Evolutionary conservation across 306 rosid species (phyloP).

Genomic region (Prunus dulcis): DNA sequence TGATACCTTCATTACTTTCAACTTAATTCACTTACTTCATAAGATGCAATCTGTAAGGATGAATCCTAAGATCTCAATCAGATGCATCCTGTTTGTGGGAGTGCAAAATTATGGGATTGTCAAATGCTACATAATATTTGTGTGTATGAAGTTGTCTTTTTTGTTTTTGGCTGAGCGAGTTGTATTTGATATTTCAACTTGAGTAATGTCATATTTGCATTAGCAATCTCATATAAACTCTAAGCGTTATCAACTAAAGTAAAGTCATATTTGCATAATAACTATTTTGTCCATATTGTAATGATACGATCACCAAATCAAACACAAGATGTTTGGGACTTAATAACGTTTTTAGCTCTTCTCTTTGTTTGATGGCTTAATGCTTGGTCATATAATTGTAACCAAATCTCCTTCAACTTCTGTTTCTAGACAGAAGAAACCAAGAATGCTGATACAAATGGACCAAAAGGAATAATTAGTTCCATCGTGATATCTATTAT

Average conservation of each 20-base stretch:
- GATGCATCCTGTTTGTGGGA: neutral
- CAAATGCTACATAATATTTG: neutral
- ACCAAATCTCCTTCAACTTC: slow-evolving; percentile 20
- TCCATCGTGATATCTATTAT: slow-evolving; percentile 83
- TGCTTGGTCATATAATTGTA: slow-evolving; percentile 23
- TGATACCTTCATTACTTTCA: slow-evolving; percentile 7
- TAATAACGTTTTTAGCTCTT: neutral
- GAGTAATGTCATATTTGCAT: neutral
- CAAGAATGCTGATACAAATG: slow-evolving; percentile 79
- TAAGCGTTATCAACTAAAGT: neutral
- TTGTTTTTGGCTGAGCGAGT: neutral
- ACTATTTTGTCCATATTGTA: neutral
- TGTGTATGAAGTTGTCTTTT: neutral
- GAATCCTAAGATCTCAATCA: neutral
- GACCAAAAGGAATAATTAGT: slow-evolving; percentile 95
- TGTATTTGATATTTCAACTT: neutral
- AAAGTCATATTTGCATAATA: neutral
- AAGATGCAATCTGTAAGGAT: neutral
- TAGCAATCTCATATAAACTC: too few species aligned
- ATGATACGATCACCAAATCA: neutral
- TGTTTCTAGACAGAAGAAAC: slow-evolving; percentile 88
- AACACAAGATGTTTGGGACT: too few species aligned
- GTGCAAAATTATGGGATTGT: neutral
- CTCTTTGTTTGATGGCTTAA: neutral
- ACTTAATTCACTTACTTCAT: slow-evolving; percentile 9